Conservation (phyloP, 495 filamentous ascomycete genomes). For the Immersiella caudata region DNA sequence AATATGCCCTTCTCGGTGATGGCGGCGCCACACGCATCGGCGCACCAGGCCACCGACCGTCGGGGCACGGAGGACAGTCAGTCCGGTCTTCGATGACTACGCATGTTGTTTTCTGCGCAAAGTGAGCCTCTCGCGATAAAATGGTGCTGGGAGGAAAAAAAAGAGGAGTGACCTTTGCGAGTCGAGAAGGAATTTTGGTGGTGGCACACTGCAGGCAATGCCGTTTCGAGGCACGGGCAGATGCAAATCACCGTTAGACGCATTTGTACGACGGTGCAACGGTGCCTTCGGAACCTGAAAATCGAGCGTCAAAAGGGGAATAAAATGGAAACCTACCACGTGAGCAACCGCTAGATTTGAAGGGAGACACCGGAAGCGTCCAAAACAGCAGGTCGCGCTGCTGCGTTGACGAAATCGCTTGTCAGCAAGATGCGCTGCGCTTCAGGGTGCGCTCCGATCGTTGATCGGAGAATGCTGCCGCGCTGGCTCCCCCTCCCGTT, state of each 20-base stretch:
- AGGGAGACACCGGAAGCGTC: background rate
- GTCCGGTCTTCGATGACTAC: background rate
- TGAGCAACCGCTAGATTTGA: background rate
- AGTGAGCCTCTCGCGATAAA: background rate
- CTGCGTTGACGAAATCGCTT: background rate
- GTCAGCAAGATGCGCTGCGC: background rate
- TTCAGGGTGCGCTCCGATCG: background rate
- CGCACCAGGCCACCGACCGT: background rate
- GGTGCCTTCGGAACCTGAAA: background rate
- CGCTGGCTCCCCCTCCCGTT: background rate
- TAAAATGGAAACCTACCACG: background rate
- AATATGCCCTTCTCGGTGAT: slow-evolving; percentile 14
- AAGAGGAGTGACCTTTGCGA: background rate
- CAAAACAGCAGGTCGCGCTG: slow-evolving; percentile 14
- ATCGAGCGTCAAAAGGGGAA: background rate
- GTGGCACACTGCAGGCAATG: background rate
- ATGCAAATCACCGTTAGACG: background rate
- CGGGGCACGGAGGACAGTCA: background rate
- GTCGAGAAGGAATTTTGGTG: background rate
- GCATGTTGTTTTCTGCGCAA: background rate
- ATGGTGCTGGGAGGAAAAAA: background rate
- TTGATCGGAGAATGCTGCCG: background rate
- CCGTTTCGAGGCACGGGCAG: background rate
- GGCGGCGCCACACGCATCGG: slow-evolving; percentile 6
- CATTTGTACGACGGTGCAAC: background rate